These are phyloP conservation scores for Crotalaria pallida DNA, from an alignment of 306 rosid genomes.

Conservation along the genomic window DNA sequence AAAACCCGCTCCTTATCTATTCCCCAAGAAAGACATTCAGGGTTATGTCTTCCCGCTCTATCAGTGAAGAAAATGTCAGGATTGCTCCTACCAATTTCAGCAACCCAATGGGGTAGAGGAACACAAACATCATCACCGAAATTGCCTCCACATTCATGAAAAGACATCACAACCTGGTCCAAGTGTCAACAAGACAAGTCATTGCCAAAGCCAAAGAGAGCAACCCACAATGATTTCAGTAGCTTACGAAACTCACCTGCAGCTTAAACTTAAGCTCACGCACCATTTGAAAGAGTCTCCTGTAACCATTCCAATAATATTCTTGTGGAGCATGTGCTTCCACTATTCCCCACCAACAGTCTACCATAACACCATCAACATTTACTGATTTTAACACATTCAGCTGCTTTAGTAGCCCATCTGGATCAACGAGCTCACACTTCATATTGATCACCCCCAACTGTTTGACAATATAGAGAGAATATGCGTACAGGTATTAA, in stretches of 20 bases:
- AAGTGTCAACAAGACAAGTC: conserved; percentile 22
- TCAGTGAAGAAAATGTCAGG: conserved; percentile 94
- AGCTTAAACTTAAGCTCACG: conserved; percentile 79
- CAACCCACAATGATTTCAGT: neutral
- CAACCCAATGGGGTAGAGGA: conserved; percentile 97
- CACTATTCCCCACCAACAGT: conserved; percentile 99
- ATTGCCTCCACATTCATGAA: conserved; percentile 99
- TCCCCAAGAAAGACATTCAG: conserved; percentile 98
- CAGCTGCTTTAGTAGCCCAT: conserved; percentile 81
- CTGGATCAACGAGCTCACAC: conserved; percentile 92
- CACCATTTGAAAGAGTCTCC: conserved; percentile 87
- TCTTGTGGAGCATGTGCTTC: conserved; percentile 94
- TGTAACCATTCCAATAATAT: conserved; percentile 97
- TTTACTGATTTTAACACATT: conserved; percentile 71
- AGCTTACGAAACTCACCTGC: conserved; percentile 51
- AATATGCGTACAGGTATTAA: conserved; percentile 18
- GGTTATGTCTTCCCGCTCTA: conserved; percentile 92
- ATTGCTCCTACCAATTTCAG: conserved; percentile 94
- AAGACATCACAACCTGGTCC: conserved; percentile 83
- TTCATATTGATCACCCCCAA: conserved; percentile 87
- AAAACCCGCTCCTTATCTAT: conserved; percentile 92
- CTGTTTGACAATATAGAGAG: conserved; percentile 45
- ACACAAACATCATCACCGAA: conserved; percentile 94
- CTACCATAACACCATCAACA: conserved; percentile 85
- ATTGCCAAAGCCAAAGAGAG: conserved; percentile 15